Evolutionary conservation across 805 yeast genomes (phyloP), one percentile per base, ranked within the genome.

Genomic region (Spathaspora arborariae): DNA sequence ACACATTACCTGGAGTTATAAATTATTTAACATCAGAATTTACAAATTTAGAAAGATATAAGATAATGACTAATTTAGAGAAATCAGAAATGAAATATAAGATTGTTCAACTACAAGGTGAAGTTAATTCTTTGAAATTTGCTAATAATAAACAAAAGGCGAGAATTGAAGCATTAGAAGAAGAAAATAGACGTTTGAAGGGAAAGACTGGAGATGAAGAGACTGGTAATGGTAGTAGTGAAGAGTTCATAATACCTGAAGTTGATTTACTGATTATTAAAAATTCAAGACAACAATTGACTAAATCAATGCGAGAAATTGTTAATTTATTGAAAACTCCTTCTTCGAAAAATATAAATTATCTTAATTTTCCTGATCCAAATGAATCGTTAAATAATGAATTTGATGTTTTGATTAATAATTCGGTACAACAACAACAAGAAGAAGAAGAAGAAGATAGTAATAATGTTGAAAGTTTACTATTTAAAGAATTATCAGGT

Each of bases 11-110:
- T 0, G 84, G 84, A 0, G 79, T 79, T 19, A 79, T 79, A 65
- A 79, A 78, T 55, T 79, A 79, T 55, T 62, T 79, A 48, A 81
- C 81, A 37, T 70, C 78, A n/a, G 84, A 79, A 51, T 79, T 79
- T 59, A 78, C 84, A 20, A 72, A 72, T 42, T 48, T 64, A 20
- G 68, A 64, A 49, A 42, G 68, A 35, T 64, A 56, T 58, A 71
- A 78, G 53, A 77, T 79, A 63, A 65, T 76, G 63, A 70, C 74
- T 47, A 80, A 76, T 56, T 62, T 79, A 53, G 83, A 79, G 56
- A 76, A 73, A 49, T 69, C 78, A 3, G 76, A 74, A 40, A 69
- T 79, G 73, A 76, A 76, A 57, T 68, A 75, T 54, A 70, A 72
- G 45, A 76, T 79, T 42, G 69, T 74, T 42, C 78, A 76, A 52